Evolutionary conservation across 176 grass and related monocot genomes (phyloP).

Genomic region (Tuctoria greenei): DNA sequence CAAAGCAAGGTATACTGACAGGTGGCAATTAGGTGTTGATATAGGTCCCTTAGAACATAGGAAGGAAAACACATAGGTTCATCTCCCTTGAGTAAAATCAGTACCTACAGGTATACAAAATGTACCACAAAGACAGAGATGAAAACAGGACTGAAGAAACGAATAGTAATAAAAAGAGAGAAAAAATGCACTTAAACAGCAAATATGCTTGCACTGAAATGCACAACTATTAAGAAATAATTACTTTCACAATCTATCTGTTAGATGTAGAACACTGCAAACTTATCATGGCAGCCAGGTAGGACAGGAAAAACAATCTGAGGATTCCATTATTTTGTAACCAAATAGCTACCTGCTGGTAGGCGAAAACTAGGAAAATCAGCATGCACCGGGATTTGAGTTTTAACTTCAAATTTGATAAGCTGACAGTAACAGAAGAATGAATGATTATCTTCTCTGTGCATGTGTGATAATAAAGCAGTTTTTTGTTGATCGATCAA

Average conservation of each 20-base stretch:
- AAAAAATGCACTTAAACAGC: background rate
- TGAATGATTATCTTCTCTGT: background rate
- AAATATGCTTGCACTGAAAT: background rate
- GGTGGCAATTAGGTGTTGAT: conserved; percentile 12
- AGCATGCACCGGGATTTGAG: background rate
- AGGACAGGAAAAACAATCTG: background rate
- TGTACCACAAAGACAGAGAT: conserved; percentile 26
- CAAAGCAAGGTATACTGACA: conserved; percentile 14
- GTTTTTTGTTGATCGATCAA: background rate
- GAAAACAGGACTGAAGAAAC: background rate
- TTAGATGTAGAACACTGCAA: conserved; percentile 7
- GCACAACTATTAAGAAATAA: background rate
- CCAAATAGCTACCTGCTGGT: background rate
- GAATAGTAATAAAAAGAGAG: background rate
- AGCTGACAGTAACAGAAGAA: background rate
- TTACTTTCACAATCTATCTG: background rate
- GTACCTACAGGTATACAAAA: conserved; percentile 34
- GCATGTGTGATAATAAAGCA: background rate
- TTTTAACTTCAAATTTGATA: background rate
- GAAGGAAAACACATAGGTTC: conserved; percentile 1
- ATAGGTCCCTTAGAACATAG: background rate
- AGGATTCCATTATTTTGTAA: background rate
- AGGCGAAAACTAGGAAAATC: background rate
- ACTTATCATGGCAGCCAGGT: background rate
- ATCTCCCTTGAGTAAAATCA: conserved; percentile 29